phyloP scores from a whole-genome alignment of 805 yeast genomes.

The Hanseniaspora vineae region DNA sequence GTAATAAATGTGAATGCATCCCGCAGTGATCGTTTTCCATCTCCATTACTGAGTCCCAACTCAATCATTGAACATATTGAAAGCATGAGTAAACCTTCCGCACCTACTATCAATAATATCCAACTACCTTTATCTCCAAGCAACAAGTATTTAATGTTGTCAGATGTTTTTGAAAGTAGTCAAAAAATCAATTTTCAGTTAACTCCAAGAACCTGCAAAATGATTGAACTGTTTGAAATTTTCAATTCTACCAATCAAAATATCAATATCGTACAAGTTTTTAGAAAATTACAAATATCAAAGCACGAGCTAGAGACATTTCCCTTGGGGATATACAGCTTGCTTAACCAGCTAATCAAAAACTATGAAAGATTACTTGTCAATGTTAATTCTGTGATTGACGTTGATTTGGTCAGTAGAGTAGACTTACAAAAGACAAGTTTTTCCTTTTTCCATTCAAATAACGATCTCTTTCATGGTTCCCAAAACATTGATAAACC shows the following conservation, averaged over 20 bases:
- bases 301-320: conserved; percentile 45
- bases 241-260: conserved; percentile 41
- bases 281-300: conserved; percentile 45
- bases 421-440: conserved; percentile 35
- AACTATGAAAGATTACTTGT: conserved; percentile 40
- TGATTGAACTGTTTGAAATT: conserved; percentile 49
- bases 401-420: conserved; percentile 51
- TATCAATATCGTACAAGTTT: conserved; percentile 43
- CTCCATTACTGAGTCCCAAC: conserved; percentile 24
- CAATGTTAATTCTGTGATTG: conserved; percentile 32
- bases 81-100: conserved; percentile 6
- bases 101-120: conserved; percentile 14
- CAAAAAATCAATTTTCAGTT: conserved; percentile 44
- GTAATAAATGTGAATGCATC: not conserved
- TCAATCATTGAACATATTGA: conserved; percentile 31
- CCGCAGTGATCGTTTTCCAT: conserved; percentile 8
- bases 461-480: no score
- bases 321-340: conserved; percentile 60
- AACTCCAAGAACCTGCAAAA: conserved; percentile 53
- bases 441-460: conserved; percentile 6
- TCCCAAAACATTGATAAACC: no score
- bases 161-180: conserved; percentile 35
- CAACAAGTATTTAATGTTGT: conserved; percentile 52
- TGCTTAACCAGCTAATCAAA: conserved; percentile 49
- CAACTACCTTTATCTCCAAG: conserved; percentile 30